Base-by-base conservation (phyloP, 306 rosid species). In the Lathyrus oleraceus region DNA sequence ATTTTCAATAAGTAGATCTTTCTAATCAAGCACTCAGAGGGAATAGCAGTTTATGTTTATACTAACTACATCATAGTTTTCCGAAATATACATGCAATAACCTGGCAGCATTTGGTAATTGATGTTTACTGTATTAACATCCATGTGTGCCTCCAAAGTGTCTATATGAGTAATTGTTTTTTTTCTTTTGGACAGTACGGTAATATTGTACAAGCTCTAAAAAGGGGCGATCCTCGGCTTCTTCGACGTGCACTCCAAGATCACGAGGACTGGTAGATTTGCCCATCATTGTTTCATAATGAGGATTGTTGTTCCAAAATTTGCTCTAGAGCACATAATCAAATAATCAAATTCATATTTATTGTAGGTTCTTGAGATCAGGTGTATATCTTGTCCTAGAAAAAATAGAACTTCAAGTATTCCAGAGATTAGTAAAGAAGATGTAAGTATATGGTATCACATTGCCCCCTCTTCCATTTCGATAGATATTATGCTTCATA, bases 371-470 rank as follows among this genome's bases (percentile, higher is more conserved):
- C 88, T 85, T 94, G 80, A 87, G 95, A 81, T 94, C 97, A 36
- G 99, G 99, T 38, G 99, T 94, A 19, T 91, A 88, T 86, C 96
- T 94, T 51, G 99, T 94, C 78, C 87, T 94, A 6, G 99, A 94
- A 79, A 94, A 94, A 86, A 81, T 94, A 76, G 99, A 94, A 83
- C 99, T 94, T 61, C 99, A 91, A 79, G 95, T 88, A 27, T 88
- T 91, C 84, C 99, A 91, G 87, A 88, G 97, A 82, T 72, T 94
- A 81, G 78, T 94, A 59, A 94, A 94, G 90, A 94, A 94, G 87
- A 91, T 94, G 97, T 88, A 75, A 86, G 82, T 63, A 70, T 59
- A 53, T 61, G 7, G 56, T 49, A 39, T 53, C 61, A 54, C 56
- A 40, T 69, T 59, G 53, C 45, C 16, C 27, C 74, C 73, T 76